Evolutionary conservation across 192 early-diverging fungal species (phyloP), one percentile per base, ranked within the genome.

Genomic region (Linnemannia hyalina): DNA sequence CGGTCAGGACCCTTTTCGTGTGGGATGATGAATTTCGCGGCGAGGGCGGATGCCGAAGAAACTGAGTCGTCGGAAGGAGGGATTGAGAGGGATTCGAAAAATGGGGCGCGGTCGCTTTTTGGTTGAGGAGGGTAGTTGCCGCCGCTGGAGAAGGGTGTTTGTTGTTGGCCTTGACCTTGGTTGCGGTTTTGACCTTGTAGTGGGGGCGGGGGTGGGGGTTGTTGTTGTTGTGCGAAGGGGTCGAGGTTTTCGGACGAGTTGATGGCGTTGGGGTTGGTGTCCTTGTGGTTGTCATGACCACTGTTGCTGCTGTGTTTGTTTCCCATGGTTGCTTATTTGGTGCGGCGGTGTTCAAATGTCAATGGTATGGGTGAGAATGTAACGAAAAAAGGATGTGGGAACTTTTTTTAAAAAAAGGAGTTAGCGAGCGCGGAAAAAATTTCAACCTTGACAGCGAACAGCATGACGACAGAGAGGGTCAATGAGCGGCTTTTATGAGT

Each of bases 21-120:
- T 23, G 71, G 71, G 71, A 73, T 73, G n/a, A 73, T 73, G 44
- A 73, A 73, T 29, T 73, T 46, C 2, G 71, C 20, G n/a, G 71
- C 71, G n/a, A 73, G 42, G 42, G 71, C 44, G n/a, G 29, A 32
- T 32, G 23, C 23, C 1, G 71, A 7, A 15, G 41, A 29, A 3
- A 73, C n/a, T 11, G 22, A 18, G 26, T 46, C 26, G 11, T 73
- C 71, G 10, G 40, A 41, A 10, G 42, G 20, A 23, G 71, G 60
- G 11, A 26, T 63, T 7, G 26, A 10, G 9, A 73, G 71, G 42
- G 71, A 46, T 26, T 41, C 40, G 26, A 29, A 46, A 26, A 73
- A 73, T 29, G 71, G n/a, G 11, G 22, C 41, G 23, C 71, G 38
- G 44, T 41, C 15, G 44, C 71, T 73, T n/a, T 16, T 41, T 41